A percentile compares a stretch with the other conserved stretches of the same genome.
These are phyloP conservation scores for Colletotrichum costaricense DNA, from an alignment of 2,329 filamentous ascomycete genomes.

Conservation along the genomic window DNA sequence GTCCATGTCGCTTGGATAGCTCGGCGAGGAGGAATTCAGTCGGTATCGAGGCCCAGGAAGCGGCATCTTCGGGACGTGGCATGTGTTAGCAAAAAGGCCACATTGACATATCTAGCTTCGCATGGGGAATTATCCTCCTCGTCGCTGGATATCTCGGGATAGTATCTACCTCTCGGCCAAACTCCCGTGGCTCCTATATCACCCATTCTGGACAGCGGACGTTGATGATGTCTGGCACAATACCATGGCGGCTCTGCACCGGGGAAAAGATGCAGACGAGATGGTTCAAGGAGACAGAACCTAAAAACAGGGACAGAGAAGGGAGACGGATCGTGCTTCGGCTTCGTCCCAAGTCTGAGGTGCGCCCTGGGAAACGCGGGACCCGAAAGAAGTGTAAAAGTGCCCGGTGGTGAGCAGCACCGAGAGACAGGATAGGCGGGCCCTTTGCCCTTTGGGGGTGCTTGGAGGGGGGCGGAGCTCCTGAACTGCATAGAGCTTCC, in stretches of 20 bases:
- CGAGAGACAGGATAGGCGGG: not conserved
- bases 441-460: not conserved
- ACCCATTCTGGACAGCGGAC: constrained; percentile 34
- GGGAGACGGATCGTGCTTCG: constrained; percentile 12
- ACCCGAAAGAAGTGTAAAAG: constrained; percentile 1
- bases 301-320: not conserved
- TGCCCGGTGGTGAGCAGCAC: not conserved
- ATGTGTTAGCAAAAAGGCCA: not conserved
- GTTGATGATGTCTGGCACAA: constrained; percentile 23
- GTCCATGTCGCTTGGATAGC: constrained; percentile 58
- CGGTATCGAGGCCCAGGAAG: constrained; percentile 60
- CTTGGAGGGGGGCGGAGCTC: constrained; percentile 1
- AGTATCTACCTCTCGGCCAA: constrained; percentile 28
- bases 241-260: constrained; percentile 29
- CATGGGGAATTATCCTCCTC: not conserved
- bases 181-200: constrained; percentile 21
- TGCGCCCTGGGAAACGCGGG: constrained; percentile 7
- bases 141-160: not conserved
- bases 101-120: not conserved
- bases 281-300: not conserved
- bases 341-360: constrained; percentile 27
- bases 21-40: constrained; percentile 65
- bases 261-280: constrained; percentile 8
- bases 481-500: not conserved
- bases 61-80: constrained; percentile 41